These are phyloP conservation scores for Neospora caninum DNA, from an alignment of 169 alveolate genomes.

Conservation along the genomic window DNA sequence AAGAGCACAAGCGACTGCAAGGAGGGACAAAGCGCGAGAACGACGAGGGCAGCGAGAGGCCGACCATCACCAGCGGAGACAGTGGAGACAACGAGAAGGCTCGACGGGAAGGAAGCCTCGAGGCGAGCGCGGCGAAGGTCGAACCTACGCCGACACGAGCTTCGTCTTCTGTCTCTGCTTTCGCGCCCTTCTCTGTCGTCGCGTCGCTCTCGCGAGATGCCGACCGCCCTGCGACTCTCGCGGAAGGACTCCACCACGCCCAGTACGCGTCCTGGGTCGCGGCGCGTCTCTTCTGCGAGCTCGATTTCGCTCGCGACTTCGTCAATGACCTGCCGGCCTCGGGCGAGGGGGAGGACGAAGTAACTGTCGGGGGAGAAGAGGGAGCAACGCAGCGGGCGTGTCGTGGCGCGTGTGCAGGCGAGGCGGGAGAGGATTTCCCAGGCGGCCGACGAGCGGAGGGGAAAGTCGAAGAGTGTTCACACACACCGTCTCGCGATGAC, in stretches of 20 bases:
- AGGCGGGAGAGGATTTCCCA: background rate
- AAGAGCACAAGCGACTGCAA: too few species aligned
- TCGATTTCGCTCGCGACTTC: background rate
- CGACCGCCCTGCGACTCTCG: background rate
- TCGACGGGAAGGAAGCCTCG: too few species aligned
- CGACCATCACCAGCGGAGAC: too few species aligned
- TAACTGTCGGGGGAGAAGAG: background rate
- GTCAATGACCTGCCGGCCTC: background rate
- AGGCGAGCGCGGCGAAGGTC: too few species aligned
- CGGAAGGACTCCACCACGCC: background rate
- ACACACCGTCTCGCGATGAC: too few species aligned
- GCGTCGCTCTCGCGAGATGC: too few species aligned
- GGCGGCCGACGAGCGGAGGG: background rate
- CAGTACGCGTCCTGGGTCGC: slow-evolving; percentile 17
- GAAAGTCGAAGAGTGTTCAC: background rate
- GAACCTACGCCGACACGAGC: too few species aligned
- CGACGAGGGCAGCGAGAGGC: too few species aligned
- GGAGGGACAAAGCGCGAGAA: too few species aligned
- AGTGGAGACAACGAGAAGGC: too few species aligned
- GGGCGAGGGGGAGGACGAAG: background rate
- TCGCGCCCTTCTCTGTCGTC: too few species aligned
- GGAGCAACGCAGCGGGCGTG: background rate
- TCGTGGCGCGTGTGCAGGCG: background rate
- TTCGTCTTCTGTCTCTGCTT: too few species aligned
- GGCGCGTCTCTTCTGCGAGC: background rate